These are phyloP conservation scores for Linderina pennispora DNA, from an alignment of 192 early-diverging fungal species.

Conservation along the genomic window DNA sequence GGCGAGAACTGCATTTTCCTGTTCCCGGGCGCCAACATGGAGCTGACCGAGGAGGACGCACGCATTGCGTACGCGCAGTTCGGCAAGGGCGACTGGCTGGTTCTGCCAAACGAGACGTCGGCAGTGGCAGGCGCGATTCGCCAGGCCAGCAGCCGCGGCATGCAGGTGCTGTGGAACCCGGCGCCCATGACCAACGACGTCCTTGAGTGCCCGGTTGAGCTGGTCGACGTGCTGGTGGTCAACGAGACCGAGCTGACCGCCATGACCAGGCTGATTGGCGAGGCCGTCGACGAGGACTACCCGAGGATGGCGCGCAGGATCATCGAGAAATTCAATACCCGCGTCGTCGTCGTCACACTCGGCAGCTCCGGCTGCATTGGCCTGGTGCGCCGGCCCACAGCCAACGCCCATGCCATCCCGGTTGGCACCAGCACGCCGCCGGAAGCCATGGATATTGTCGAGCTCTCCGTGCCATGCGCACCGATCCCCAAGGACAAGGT, in stretches of 20 bases:
- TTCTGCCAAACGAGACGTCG: constrained; percentile 87
- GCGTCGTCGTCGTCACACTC: constrained; percentile 24
- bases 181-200: constrained; percentile 60
- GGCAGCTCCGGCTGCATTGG: constrained; percentile 23
- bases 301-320: constrained; percentile 9
- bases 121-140: constrained; percentile 58
- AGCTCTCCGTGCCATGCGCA: constrained; percentile 13
- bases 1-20: constrained; percentile 89
- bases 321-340: constrained; percentile 2
- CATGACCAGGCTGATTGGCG: constrained; percentile 21
- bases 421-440: neutral
- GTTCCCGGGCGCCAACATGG: constrained; percentile 71
- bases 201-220: constrained; percentile 38
- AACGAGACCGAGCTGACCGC: constrained; percentile 71
- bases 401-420: constrained; percentile 16
- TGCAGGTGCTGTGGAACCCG: constrained; percentile 80
- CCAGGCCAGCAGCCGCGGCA: constrained; percentile 47
- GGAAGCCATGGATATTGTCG: constrained; percentile 6
- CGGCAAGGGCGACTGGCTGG: constrained; percentile 62
- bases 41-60: constrained; percentile 45
- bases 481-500: constrained; percentile 21
- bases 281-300: neutral
- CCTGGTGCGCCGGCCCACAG: constrained; percentile 13
- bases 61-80: constrained; percentile 49
- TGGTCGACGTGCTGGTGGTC: constrained; percentile 70